Base-by-base conservation (phyloP, 176 grass and related monocot genomes). In the Elaeis guineensis region DNA sequence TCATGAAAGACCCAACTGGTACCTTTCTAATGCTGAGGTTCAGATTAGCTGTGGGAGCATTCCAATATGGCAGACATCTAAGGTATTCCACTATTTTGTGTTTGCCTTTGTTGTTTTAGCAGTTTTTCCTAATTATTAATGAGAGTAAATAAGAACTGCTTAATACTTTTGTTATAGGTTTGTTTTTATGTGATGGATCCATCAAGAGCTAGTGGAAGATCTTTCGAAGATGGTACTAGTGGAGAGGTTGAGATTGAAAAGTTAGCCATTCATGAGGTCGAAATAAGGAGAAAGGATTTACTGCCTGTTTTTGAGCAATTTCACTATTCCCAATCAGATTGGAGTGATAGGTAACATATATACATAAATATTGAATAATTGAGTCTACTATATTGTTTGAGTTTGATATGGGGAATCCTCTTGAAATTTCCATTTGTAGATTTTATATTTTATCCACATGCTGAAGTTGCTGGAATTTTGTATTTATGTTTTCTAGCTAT, bases 51-150 rank as follows among this genome's bases (percentile, higher is more conserved):
- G 79, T 1, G 86, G 79, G 63, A 78, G 79, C 52, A 89, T 99
- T 72, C 94, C 94, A 64, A 83, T 99, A 35, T 99, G 94, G 94
- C 88, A 99, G 82, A 99, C 93, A 86, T 89, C 88, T 65, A 99
- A 99, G 94, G 94, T 99, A 69, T 23, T 16, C 4, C 61, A 20
- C 20, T 29, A 9, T 44, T 52, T 28, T 69, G 69, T 76, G 8
- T 73, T 72, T 44, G 35, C 28, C 28, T 30, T 30, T 30, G 5
- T 30, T 30, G 28, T 5, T 30, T 30, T 30, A 30, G 11, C 35
- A 44, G 35, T 44, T 44, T 44, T 12, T 44, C 9, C 35, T 9
- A 44, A 44, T 44, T 44, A 44, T 44, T 44, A 44, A 12, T 44
- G 2, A 12, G 35, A 44, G 35, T 44, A 44, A 44, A 12, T 44